These are phyloP conservation scores for Cercospora sp. DNA, from an alignment of 2,329 filamentous ascomycete genomes.

Conservation along the genomic window DNA sequence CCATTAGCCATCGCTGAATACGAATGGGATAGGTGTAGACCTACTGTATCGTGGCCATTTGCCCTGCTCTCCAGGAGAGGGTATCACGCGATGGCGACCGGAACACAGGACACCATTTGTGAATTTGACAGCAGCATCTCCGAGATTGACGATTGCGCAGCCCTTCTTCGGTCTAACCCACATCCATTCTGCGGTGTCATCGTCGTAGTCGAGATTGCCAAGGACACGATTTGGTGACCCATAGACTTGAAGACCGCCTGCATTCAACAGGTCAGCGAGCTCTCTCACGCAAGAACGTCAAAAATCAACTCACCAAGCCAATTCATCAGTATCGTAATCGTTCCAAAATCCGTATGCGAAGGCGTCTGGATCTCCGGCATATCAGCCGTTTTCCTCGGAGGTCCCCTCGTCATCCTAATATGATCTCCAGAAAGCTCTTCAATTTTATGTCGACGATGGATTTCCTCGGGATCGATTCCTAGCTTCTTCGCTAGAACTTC, in stretches of 20 bases:
- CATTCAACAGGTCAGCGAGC: not conserved
- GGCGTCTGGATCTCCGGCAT: conserved; percentile 42
- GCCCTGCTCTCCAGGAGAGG: conserved; percentile 52
- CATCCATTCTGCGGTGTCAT: conserved; percentile 46
- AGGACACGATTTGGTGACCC: conserved; percentile 25
- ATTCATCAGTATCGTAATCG: conserved; percentile 59
- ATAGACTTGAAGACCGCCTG: conserved; percentile 55
- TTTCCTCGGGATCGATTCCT: conserved; percentile 44
- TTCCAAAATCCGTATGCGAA: conserved; percentile 58
- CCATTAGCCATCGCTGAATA: not conserved
- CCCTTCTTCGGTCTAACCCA: conserved; percentile 55
- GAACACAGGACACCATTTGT: conserved; percentile 46
- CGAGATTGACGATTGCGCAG: conserved; percentile 52
- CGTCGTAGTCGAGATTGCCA: conserved; percentile 26
- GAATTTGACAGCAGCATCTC: conserved; percentile 51
- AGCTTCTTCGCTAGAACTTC: conserved; percentile 49
- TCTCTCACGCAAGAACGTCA: too few species aligned
- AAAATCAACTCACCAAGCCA: conserved; percentile 38
- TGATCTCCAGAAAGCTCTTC: conserved; percentile 50
- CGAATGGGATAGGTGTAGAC: not conserved
- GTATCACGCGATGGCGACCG: conserved; percentile 53
- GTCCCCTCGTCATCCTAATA: conserved; percentile 54
- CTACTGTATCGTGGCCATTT: conserved; percentile 49
- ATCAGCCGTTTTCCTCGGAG: conserved; percentile 44
- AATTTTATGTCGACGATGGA: conserved; percentile 49